Evolutionary conservation across 139 green algal species (phyloP), one percentile per base, ranked within the genome.

Genomic region (Chlorella sp.): DNA sequence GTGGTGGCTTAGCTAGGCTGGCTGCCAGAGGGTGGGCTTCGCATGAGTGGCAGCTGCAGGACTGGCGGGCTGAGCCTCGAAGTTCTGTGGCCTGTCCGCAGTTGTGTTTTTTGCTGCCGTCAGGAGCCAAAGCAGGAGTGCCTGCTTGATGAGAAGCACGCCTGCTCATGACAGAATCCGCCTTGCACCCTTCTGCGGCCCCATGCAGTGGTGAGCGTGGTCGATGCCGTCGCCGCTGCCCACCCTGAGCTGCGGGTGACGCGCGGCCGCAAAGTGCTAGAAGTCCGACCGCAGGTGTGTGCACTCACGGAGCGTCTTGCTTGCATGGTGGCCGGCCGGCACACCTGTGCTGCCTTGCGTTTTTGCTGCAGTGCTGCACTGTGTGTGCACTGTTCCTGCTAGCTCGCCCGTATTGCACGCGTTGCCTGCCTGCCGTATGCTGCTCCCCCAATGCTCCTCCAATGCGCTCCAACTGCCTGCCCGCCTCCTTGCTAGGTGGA

Each of bases 231-330:
- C 20, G 70, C 93, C 58, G 73, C 65, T 7, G 44, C 86, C 36
- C 83, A 94, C 80, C 32, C 73, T 0, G 83, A 94, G 48, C 85
- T 99, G 84, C 87, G 91, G 30, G 90, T 96, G 28, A 97, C 92
- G 19, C 86, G 91, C 1, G 96, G 96, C 26, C 91, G 95, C 30
- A 98, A 99, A 86, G 97, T 99, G 79, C 84, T 99, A 69, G 97
- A 99, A 85, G 91, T 99, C 1, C 84, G 94, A 60, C 97, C 97
- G 0, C 88, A 94, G 88, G 92, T 95, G 67, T 22, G 87, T 32
- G 11, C 28, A 34, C 38, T 36, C 6, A 24, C 19, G 38, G 56
- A 38, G 73, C n/a, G n/a, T n/a, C n/a, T n/a, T n/a, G n/a, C n/a
- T n/a, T n/a, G n/a, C n/a, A n/a, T n/a, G n/a, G n/a, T n/a, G n/a